These are phyloP conservation scores for Tolypocladium cylindrosporum DNA, from an alignment of 2,329 filamentous ascomycete species.

Conservation along the genomic window DNA sequence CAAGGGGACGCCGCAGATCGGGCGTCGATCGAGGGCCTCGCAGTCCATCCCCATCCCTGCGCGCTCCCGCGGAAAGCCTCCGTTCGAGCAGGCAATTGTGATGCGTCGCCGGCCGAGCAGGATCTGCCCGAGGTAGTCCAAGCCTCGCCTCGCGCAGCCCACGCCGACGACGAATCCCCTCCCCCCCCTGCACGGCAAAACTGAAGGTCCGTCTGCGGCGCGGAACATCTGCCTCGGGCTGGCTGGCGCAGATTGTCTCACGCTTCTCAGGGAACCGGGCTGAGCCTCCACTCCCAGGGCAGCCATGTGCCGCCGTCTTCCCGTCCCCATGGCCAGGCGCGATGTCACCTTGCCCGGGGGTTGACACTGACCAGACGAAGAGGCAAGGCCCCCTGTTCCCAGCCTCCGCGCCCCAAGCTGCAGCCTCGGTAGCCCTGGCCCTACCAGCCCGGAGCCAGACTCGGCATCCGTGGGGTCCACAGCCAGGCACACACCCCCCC, in stretches of 20 bases:
- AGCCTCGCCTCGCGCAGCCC: too few relatives aligned
- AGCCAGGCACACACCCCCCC: not conserved
- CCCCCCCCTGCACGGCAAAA: not conserved
- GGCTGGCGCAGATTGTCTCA: not conserved
- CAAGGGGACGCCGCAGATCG: not conserved
- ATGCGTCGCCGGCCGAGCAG: not conserved
- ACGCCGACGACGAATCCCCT: not conserved
- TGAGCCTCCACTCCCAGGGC: not conserved
- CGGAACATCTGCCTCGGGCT: too few relatives aligned
- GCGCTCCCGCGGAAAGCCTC: not conserved
- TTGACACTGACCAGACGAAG: not conserved
- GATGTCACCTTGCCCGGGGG: not conserved
- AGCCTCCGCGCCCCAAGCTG: not conserved
- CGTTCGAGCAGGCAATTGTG: not conserved
- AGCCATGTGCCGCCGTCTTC: not conserved
- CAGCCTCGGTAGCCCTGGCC: not conserved
- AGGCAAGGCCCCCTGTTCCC: not conserved
- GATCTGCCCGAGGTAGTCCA: not conserved
- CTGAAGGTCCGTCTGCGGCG: too few relatives aligned
- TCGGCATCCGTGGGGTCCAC: not conserved
- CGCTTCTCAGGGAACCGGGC: not conserved
- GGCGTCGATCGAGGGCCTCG: not conserved
- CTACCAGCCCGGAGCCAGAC: not conserved
- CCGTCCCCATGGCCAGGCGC: not conserved
- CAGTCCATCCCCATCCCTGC: not conserved